Conservation (phyloP, 257 asterid species). For the Petunia secreta region DNA sequence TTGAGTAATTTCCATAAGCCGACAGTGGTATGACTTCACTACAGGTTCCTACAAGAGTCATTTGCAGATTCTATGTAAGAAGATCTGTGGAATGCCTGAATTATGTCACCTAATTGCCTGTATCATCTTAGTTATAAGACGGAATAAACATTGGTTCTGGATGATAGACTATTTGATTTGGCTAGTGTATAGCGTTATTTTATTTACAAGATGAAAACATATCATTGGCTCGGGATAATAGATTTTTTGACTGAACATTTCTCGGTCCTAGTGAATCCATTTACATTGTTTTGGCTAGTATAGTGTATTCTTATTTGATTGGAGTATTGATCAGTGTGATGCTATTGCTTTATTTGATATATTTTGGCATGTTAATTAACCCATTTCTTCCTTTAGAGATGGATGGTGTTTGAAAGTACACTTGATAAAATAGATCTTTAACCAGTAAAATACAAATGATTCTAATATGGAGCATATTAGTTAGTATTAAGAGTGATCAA, state of each 20-base stretch:
- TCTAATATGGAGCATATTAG: not conserved
- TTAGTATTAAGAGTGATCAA: not conserved
- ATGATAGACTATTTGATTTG: not conserved
- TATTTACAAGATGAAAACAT: too few relatives aligned
- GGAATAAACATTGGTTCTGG: not conserved
- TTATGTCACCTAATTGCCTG: not conserved
- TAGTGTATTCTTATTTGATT: not conserved
- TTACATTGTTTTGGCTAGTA: not conserved
- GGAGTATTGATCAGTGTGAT: not conserved
- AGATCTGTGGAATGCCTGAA: not conserved
- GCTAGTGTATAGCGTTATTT: not conserved
- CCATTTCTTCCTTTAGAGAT: not conserved
- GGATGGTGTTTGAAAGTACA: not conserved
- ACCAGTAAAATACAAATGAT: constrained; percentile 4
- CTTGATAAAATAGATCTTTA: not conserved
- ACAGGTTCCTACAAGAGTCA: not conserved
- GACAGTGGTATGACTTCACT: not conserved
- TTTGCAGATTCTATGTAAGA: not conserved
- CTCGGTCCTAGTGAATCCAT: not conserved
- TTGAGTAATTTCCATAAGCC: not conserved
- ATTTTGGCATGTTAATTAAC: not conserved
- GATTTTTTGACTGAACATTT: not conserved
- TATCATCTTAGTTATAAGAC: not conserved
- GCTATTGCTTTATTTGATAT: not conserved
- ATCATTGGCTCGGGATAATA: not conserved